Conservation (phyloP, 352 stramenopile genomes). For the Pythium coloratum region DNA sequence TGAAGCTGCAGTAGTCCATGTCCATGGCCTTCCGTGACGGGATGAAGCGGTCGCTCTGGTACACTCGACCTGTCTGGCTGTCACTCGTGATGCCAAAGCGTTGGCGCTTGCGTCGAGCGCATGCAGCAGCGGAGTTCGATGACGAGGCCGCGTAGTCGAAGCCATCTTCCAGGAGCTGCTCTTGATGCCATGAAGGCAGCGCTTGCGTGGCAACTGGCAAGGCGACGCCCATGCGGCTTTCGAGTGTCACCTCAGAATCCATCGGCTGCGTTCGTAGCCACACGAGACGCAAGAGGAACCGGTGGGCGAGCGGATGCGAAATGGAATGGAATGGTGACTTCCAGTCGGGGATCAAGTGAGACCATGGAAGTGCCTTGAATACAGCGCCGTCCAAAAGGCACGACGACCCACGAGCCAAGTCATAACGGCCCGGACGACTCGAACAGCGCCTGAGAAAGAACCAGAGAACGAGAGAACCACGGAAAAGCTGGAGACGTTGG, state of each 20-base stretch:
- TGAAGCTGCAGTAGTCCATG: conserved; percentile 47
- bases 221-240: conserved; percentile 28
- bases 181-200: conserved; percentile 34
- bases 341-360: neutral
- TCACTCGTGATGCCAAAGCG: conserved; percentile 16
- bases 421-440: conserved; percentile 6
- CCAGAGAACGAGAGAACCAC: neutral
- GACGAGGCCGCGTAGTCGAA: neutral
- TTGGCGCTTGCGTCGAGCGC: conserved; percentile 31
- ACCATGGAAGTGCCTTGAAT: conserved; percentile 3
- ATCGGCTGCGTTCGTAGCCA: conserved; percentile 5
- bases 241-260: conserved; percentile 28
- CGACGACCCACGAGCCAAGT: neutral
- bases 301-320: neutral
- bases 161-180: conserved; percentile 24
- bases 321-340: conserved; percentile 6
- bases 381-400: conserved; percentile 9
- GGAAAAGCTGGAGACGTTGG: too few relatives aligned
- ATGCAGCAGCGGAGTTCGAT: neutral
- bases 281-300: neutral
- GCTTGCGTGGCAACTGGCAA: conserved; percentile 24
- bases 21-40: conserved; percentile 40
- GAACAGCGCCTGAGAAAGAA: conserved; percentile 4
- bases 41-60: conserved; percentile 51
- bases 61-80: conserved; percentile 14